A percentile compares a stretch with the other conserved stretches of the same genome.
Conservation (phyloP, 2,329 filamentous ascomycete genomes). For the Paraphoma chrysanthemicola region DNA sequence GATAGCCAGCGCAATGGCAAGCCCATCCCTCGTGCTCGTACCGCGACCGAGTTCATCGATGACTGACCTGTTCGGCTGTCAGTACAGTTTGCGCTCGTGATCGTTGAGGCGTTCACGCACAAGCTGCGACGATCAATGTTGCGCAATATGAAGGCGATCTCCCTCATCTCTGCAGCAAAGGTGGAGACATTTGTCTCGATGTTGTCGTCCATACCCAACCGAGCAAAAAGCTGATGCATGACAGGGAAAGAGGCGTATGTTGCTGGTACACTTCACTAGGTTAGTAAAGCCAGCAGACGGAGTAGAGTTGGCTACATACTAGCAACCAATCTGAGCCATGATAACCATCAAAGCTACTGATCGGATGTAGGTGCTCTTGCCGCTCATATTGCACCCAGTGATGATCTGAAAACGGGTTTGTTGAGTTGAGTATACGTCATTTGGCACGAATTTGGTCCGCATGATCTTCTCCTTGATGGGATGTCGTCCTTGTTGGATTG, state of each 20-base stretch:
- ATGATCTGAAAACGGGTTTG: slow-evolving; percentile 89
- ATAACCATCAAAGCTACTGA: slow-evolving; percentile 83
- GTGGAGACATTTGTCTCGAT: slow-evolving; percentile 92
- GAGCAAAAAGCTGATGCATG: slow-evolving; percentile 82
- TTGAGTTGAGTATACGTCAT: slow-evolving; percentile 85
- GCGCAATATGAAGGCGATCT: slow-evolving; percentile 89
- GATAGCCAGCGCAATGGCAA: slow-evolving; percentile 89
- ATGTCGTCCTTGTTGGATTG: slow-evolving; percentile 77
- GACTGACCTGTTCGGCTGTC: slow-evolving; percentile 60
- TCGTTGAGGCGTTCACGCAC: slow-evolving; percentile 14
- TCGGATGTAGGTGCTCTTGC: slow-evolving; percentile 91
- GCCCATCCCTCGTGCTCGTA: slow-evolving; percentile 85
- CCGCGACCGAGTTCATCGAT: slow-evolving; percentile 92
- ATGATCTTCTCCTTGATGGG: slow-evolving; percentile 80
- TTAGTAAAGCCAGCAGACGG: slow-evolving; percentile 9
- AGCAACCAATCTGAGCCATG: slow-evolving; percentile 93
- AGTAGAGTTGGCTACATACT: slow-evolving; percentile 48
- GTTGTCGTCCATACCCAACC: slow-evolving; percentile 84
- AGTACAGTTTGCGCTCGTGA: background rate
- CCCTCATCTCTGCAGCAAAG: slow-evolving; percentile 93
- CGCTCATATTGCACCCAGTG: slow-evolving; percentile 97
- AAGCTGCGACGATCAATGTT: slow-evolving; percentile 81
- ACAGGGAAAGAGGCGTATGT: slow-evolving; percentile 83
- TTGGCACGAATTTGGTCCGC: slow-evolving; percentile 76
- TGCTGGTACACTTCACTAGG: slow-evolving; percentile 69